A percentile compares a stretch with the other conserved stretches of the same genome.
Evolutionary conservation across 331 rosid species (phyloP).

Genomic region (Malus hybrid): DNA sequence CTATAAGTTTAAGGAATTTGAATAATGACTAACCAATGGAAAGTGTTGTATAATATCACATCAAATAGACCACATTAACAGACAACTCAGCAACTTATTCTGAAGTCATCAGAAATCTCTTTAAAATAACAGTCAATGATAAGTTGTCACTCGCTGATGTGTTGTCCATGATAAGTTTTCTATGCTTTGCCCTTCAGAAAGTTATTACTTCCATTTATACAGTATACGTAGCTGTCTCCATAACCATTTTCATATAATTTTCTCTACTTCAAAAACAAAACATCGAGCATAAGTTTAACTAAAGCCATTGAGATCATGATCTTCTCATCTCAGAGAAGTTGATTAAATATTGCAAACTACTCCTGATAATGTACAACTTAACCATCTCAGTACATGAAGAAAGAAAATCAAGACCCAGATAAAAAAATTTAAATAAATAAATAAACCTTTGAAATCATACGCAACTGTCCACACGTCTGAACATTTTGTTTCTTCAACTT

Average conservation of each 20-base stretch:
- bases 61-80: neutral
- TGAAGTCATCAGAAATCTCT: neutral
- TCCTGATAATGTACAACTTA: conserved; percentile 2
- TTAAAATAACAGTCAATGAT: neutral
- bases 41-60: neutral
- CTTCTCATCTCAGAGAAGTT: neutral
- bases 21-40: neutral
- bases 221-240: neutral
- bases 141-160: neutral
- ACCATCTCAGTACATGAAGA: conserved; percentile 7
- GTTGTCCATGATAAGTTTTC: neutral
- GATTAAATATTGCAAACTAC: neutral
- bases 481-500: conserved; percentile 64
- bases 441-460: conserved; percentile 62
- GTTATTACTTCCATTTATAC: neutral
- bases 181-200: neutral
- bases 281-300: neutral
- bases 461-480: conserved; percentile 68
- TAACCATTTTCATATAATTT: neutral
- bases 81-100: neutral
- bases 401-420: conserved; percentile 3
- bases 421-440: neutral
- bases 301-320: neutral
- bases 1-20: neutral
- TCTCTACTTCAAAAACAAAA: neutral